A percentile compares a stretch with the other conserved stretches of the same genome.
These are phyloP conservation scores for Cenchrus fungigraminus DNA, from an alignment of 176 grass and related monocot species.

Conservation along the genomic window DNA sequence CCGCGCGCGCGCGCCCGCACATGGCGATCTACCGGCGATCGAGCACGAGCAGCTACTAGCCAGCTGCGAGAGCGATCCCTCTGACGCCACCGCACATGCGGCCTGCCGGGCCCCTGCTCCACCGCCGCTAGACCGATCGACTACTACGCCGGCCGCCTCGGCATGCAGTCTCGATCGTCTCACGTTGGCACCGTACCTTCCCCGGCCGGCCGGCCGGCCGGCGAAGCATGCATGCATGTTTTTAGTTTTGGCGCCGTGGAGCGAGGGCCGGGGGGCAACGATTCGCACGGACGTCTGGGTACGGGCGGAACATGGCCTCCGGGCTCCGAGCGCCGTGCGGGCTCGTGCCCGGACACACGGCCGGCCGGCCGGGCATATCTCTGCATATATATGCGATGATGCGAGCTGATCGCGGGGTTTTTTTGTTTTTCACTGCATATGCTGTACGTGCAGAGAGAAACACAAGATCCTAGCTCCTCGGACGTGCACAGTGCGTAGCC, in stretches of 20 bases:
- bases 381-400: background rate
- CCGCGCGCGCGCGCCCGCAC: background rate
- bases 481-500: constrained; percentile 9
- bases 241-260: background rate
- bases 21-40: background rate
- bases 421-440: background rate
- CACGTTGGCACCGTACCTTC: background rate
- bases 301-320: background rate
- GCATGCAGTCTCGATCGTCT: background rate
- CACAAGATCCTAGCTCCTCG: constrained; percentile 2
- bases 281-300: background rate
- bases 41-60: no score
- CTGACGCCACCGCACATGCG: constrained; percentile 37
- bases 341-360: background rate
- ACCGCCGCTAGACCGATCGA: constrained; percentile 2
- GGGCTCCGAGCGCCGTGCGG: background rate
- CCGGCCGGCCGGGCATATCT: background rate
- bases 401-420: no score
- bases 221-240: background rate
- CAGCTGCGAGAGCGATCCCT: no score
- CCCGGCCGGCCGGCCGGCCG: no score
- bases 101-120: constrained; percentile 20
- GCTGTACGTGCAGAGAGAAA: background rate
- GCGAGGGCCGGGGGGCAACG: background rate
- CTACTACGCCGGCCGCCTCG: background rate